Evolutionary conservation across 306 rosid genomes (phyloP), one percentile per base, ranked within the genome.

Genomic region (Corylus heterophylla): DNA sequence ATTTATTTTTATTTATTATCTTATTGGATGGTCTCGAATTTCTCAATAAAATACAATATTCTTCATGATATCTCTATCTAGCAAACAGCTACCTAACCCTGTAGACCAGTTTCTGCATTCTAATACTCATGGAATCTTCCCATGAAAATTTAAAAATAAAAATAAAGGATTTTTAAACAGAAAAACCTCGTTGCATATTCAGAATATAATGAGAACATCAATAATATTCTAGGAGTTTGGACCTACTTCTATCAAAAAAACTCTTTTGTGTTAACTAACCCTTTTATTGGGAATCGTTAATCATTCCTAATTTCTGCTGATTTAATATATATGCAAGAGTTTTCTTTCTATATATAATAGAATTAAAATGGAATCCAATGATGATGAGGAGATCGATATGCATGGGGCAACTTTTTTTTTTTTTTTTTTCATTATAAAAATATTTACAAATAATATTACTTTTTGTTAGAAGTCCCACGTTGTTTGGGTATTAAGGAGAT

Each of bases 61-160:
- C 71, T 22, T 22, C 25, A 22, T 22, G 25, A 22, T 27, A 0
- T 69, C 71, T 25, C 49, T 51, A 20, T 31, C 35, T 7, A n/a
- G 52, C 64, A 42, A 76, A 27, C 77, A 55, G 50, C 76, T 39
- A 87, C 90, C 81, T 82, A 85, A 82, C 80, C 54, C 64, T 61
- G 54, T 56, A 80, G 80, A 72, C 80, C 80, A 84, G 79, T 81
- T 71, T 81, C 47, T 77, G 51, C 66, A 66, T 13, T 54, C 54
- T 37, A 68, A 78, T 55, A 83, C 59, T 76, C 74, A 18, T 42
- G 77, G 55, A 81, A 71, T 70, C 56, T 52, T 4, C 73, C 37
- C 17, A 48, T 8, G 12, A 8, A 59, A 77, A 25, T 18, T 8
- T 1, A 5, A 0, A 17, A 27, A 9, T 27, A 4, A 7, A 8